Conservation (phyloP, 371 early-diverging fungal genomes). For the Rhizoclosmatium hyalinum region DNA sequence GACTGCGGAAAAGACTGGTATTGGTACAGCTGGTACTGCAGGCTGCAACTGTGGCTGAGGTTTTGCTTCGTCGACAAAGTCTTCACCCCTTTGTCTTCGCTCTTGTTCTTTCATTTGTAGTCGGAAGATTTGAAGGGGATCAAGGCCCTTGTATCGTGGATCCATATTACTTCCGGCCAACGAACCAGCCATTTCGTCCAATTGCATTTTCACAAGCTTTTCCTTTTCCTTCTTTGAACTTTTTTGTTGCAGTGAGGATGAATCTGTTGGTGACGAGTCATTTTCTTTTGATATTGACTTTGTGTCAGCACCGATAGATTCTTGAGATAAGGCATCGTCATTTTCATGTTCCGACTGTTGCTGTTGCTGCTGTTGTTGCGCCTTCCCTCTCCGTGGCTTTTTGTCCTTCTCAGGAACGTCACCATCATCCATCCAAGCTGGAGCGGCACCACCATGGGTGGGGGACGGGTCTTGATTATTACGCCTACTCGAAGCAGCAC, state of each 20-base stretch:
- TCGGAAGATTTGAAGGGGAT: constrained; percentile 28
- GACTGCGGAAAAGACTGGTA: neutral
- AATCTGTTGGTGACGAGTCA: neutral
- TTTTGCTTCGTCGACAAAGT: neutral
- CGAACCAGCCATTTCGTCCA: constrained; percentile 8
- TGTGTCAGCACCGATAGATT: neutral
- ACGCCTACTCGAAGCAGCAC: too few relatives aligned
- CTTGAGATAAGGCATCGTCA: neutral
- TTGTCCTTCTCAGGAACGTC: neutral
- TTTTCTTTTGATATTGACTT: neutral
- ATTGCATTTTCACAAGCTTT: constrained; percentile 1
- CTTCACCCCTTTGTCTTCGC: constrained; percentile 20
- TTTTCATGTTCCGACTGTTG: neutral
- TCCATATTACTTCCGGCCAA: neutral
- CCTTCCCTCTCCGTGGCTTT: neutral
- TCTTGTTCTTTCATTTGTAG: constrained; percentile 30
- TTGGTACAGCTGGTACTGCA: neutral
- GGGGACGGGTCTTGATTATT: constrained; percentile 2
- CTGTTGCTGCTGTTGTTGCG: neutral
- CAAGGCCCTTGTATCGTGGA: constrained; percentile 31
- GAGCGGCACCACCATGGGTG: neutral
- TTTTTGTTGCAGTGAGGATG: neutral
- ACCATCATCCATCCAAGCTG: constrained; percentile 18
- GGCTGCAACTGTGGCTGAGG: neutral
- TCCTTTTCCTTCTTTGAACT: neutral